These are phyloP conservation scores for Candida anutae DNA, from an alignment of 1,139 yeast species.

Conservation along the genomic window DNA sequence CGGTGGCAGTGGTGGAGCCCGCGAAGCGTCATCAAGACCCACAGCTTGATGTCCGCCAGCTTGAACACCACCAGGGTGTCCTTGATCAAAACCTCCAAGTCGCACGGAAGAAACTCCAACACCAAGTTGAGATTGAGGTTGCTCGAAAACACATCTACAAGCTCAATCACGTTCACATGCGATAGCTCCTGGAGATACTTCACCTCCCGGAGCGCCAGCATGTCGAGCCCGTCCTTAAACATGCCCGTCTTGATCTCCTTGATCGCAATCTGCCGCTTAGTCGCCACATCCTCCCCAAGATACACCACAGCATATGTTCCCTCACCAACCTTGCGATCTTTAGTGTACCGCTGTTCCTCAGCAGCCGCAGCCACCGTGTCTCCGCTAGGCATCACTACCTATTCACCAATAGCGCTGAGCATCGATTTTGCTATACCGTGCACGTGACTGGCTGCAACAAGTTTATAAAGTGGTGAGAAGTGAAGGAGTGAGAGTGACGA, in stretches of 20 bases:
- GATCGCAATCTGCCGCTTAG: constrained; percentile 69
- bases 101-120: constrained; percentile 85
- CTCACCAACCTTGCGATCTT: constrained; percentile 89
- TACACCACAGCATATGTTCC: constrained; percentile 98
- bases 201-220: constrained; percentile 95
- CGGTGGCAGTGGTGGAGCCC: constrained; percentile 96
- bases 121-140: constrained; percentile 73
- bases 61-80: constrained; percentile 71
- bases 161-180: constrained; percentile 78
- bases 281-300: constrained; percentile 58
- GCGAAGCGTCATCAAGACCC: constrained; percentile 89
- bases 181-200: constrained; percentile 82
- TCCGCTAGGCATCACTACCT: too few relatives aligned
- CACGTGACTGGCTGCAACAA: too few relatives aligned
- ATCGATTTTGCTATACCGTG: too few relatives aligned
- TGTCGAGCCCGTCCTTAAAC: constrained; percentile 93
- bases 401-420: too few relatives aligned
- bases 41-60: constrained; percentile 84
- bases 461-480: too few relatives aligned
- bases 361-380: too few relatives aligned
- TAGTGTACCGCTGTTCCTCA: constrained; percentile 19
- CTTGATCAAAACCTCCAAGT: constrained; percentile 81
- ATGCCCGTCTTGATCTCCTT: constrained; percentile 93
- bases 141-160: constrained; percentile 78
- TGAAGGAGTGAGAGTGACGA: too few relatives aligned